Evolutionary conservation across 164 flowering plant species (phyloP), one percentile per base, ranked within the genome.

Genomic region (Umbilicus rupestris): DNA sequence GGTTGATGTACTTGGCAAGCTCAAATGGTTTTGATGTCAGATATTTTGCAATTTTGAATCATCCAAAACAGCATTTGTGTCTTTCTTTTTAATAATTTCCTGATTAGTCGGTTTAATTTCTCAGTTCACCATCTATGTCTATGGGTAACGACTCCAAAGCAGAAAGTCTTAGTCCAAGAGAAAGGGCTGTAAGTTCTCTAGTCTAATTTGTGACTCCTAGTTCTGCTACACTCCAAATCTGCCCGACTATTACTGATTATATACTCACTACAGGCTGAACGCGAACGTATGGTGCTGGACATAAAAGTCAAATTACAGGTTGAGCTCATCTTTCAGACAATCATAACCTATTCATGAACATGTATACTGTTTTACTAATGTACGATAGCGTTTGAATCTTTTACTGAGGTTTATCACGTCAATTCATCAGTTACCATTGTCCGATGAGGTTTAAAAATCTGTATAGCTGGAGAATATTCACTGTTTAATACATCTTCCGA

Each of bases 231-330:
- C 5, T 64, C 14, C 47, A 64, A n/a, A 15, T 55, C 57, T 22
- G n/a, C 33, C 42, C 1, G 19, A 11, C 42, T 31, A 16, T 66
- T 8, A 64, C 41, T 14, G 22, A 30, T 44, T 16, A 59, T 26
- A 31, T 14, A 16, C 79, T 24, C 71, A 68, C 65, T 76, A 62
- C 84, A 94, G 97, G 99, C 99, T 19, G 99, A 95, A 77, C 79
- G 97, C 65, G 99, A 95, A 41, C 92, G 92, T 62, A 95, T 95
- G 99, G 97, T 95, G 65, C 77, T 95, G 84, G 99, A 95, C 80
- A 95, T 95, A 62, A 70, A 95, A 82, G 99, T 95, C 75, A 95
- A 95, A 80, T 80, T 95, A 65, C 99, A 95, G 97, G 98, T 91
- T 68, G 73, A 30, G 14, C 14, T 55, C n/a, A 12, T 55, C 33